phyloP scores from a whole-genome alignment of 768 basidiomycete species.

The Amanita fuliginea region DNA sequence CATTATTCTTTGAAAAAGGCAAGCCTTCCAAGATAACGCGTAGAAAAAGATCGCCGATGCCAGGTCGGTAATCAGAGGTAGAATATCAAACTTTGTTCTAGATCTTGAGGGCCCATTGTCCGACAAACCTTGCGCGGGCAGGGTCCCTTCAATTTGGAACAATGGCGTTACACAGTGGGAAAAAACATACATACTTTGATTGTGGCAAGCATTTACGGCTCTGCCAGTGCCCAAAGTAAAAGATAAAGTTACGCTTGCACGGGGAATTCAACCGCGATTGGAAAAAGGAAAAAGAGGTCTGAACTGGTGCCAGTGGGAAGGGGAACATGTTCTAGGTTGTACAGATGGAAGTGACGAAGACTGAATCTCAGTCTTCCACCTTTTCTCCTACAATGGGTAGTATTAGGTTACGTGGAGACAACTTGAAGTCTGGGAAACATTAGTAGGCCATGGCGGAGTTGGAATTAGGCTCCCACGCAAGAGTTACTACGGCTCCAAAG shows the following conservation, averaged over 20 bases:
- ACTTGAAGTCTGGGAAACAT: too few species aligned
- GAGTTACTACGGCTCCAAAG: too few species aligned
- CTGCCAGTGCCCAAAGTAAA: too few species aligned
- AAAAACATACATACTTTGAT: neutral
- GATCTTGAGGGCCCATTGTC: neutral
- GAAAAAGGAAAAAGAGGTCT: too few species aligned
- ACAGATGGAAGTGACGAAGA: too few species aligned
- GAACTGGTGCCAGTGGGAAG: too few species aligned
- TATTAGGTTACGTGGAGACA: too few species aligned
- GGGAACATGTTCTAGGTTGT: too few species aligned
- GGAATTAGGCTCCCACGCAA: too few species aligned
- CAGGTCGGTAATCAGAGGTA: constrained; percentile 54
- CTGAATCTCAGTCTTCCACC: too few species aligned
- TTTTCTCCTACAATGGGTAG: constrained; percentile 41
- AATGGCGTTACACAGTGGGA: neutral
- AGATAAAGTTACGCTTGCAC: constrained; percentile 50
- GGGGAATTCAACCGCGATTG: constrained; percentile 78
- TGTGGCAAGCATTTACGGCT: neutral
- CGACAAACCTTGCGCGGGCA: neutral
- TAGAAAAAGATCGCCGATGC: constrained; percentile 33
- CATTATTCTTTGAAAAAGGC: constrained; percentile 54
- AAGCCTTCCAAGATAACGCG: constrained; percentile 63
- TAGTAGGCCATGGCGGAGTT: too few species aligned
- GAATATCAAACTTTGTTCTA: constrained; percentile 1
- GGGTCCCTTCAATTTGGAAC: neutral